These are phyloP conservation scores for Vigna unguiculata DNA, from an alignment of 306 rosid genomes.

Conservation along the genomic window DNA sequence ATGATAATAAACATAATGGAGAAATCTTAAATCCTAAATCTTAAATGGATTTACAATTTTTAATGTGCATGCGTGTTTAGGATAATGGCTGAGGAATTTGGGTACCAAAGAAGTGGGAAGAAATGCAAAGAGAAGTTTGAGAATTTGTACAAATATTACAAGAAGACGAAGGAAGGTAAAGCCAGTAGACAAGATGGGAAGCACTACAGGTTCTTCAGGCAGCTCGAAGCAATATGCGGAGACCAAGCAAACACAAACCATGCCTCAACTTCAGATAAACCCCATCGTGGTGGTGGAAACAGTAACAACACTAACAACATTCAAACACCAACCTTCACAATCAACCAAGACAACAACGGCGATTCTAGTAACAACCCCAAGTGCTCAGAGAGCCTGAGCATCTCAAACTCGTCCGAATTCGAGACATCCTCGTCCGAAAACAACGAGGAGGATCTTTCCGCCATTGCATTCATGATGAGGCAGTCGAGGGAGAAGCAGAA, in stretches of 20 bases:
- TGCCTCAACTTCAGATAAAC: slow-evolving; percentile 43
- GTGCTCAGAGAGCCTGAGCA: slow-evolving; percentile 56
- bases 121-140: slow-evolving; percentile 92
- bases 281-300: slow-evolving; percentile 27
- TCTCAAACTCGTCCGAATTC: slow-evolving; percentile 70
- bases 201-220: slow-evolving; percentile 84
- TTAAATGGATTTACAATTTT: not conserved
- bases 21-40: not conserved
- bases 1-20: not conserved
- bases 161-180: slow-evolving; percentile 88
- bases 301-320: too few relatives aligned
- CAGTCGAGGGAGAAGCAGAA: slow-evolving; percentile 46
- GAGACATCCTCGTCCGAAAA: slow-evolving; percentile 74
- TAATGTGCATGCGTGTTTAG: slow-evolving; percentile 44
- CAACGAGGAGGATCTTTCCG: slow-evolving; percentile 62
- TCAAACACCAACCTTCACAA: slow-evolving; percentile 40
- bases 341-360: slow-evolving; percentile 37
- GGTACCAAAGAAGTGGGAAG: slow-evolving; percentile 81
- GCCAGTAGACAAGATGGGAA: slow-evolving; percentile 84
- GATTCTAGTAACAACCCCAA: slow-evolving; percentile 32
- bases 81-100: slow-evolving; percentile 81
- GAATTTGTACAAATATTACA: slow-evolving; percentile 88
- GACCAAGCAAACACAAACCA: slow-evolving; percentile 42
- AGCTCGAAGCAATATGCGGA: slow-evolving; percentile 84
- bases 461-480: slow-evolving; percentile 54